A percentile compares a stretch with the other conserved stretches of the same genome.
Conservation (phyloP, 805 yeast species). For the Komagataella pastoris region DNA sequence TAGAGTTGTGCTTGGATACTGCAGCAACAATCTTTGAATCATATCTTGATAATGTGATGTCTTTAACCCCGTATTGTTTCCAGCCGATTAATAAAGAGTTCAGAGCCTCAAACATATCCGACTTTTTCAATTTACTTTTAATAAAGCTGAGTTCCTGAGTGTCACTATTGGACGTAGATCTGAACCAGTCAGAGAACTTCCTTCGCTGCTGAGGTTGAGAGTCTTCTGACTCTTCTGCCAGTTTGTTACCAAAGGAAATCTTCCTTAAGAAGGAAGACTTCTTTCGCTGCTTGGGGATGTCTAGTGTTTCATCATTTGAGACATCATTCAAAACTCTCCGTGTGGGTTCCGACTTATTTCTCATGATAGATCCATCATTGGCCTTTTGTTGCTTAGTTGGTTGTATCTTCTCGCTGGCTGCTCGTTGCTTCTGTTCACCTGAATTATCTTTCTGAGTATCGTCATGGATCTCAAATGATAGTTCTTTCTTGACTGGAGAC, state of each 20-base stretch:
- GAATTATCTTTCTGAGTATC: neutral
- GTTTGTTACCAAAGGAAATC: constrained; percentile 34
- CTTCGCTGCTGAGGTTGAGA: neutral
- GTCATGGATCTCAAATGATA: constrained; percentile 3
- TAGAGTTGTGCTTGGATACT: constrained; percentile 44
- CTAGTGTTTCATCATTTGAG: constrained; percentile 3
- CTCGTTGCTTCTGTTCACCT: neutral
- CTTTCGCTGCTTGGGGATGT: constrained; percentile 16
- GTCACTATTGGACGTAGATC: constrained; percentile 7
- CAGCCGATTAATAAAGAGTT: constrained; percentile 50
- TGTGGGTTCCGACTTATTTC: neutral
- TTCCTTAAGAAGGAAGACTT: constrained; percentile 32
- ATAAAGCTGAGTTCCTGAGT: constrained; percentile 13
- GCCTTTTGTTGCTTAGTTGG: constrained; percentile 12
- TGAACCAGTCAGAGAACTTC: constrained; percentile 27
- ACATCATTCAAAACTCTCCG: neutral
- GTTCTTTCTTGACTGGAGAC: constrained; percentile 19
- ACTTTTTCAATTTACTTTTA: constrained; percentile 21
- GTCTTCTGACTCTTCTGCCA: constrained; percentile 7
- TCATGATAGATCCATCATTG: neutral
- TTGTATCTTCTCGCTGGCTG: constrained; percentile 3
- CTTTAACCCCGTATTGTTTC: constrained; percentile 57
- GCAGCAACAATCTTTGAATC: constrained; percentile 41
- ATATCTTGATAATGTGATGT: constrained; percentile 31
- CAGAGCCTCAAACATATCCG: constrained; percentile 53